A percentile compares a stretch with the other conserved stretches of the same genome.
Evolutionary conservation across 352 stramenopile species (phyloP).

Genomic region (Lagenidium giganteum): DNA sequence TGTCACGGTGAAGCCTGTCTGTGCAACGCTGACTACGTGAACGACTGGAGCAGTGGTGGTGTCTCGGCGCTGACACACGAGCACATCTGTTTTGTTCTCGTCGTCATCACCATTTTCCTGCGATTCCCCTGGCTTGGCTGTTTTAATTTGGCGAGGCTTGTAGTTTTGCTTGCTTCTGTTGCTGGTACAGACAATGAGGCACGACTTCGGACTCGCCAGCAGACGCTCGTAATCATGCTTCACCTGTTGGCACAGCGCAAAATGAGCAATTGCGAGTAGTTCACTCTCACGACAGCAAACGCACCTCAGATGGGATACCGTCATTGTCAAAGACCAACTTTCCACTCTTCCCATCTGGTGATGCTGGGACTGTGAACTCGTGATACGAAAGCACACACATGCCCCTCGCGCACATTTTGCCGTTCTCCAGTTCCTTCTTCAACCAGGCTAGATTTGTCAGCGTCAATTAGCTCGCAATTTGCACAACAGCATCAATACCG

Average conservation of each 20-base stretch:
- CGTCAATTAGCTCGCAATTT: slow-evolving; percentile 32
- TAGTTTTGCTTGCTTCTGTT: too few species aligned
- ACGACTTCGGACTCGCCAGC: too few species aligned
- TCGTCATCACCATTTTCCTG: slow-evolving; percentile 34
- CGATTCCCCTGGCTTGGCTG: slow-evolving; percentile 2
- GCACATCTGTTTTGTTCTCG: slow-evolving; percentile 56
- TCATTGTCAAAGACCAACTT: too few species aligned
- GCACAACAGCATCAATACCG: neutral
- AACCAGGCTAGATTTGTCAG: slow-evolving; percentile 49
- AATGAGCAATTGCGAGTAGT: slow-evolving; percentile 13
- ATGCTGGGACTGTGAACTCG: slow-evolving; percentile 10
- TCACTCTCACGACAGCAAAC: slow-evolving; percentile 7
- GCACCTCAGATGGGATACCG: slow-evolving; percentile 5
- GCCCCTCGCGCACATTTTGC: slow-evolving; percentile 50
- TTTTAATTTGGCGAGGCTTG: slow-evolving; percentile 8
- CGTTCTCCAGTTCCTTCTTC: slow-evolving; percentile 60
- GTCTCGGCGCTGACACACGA: slow-evolving; percentile 42
- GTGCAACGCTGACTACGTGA: slow-evolving; percentile 37
- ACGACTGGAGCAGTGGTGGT: slow-evolving; percentile 16
- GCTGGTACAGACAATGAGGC: too few species aligned
- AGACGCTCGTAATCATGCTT: too few species aligned
- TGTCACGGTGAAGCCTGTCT: slow-evolving; percentile 32
- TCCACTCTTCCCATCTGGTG: too few species aligned
- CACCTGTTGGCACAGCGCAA: too few species aligned
- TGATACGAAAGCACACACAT: slow-evolving; percentile 48